Conservation (phyloP, 2,329 filamentous ascomycete genomes). For the Ceratocystis eucalypticola region DNA sequence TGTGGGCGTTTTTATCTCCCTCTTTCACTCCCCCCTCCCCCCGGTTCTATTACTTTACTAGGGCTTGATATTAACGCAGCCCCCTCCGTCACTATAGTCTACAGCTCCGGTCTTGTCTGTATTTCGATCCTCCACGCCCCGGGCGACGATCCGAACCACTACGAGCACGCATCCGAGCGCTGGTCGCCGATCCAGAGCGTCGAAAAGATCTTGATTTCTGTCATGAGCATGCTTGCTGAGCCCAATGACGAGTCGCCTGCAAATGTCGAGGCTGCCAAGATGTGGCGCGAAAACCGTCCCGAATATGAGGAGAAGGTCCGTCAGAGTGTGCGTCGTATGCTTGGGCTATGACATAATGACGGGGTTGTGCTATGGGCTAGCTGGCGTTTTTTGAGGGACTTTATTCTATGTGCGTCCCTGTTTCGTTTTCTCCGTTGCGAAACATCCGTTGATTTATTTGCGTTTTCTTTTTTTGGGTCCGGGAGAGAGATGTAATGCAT, state of each 20-base stretch:
- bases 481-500: not conserved
- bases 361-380: not conserved
- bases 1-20: not conserved
- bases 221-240: constrained; percentile 97
- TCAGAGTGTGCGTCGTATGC: constrained; percentile 62
- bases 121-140: constrained; percentile 97
- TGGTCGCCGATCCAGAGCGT: constrained; percentile 96
- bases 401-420: not conserved
- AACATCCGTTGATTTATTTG: not conserved
- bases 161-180: constrained; percentile 87
- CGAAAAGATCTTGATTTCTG: constrained; percentile 90
- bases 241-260: constrained; percentile 95
- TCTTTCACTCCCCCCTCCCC: not conserved
- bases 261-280: constrained; percentile 89
- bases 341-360: constrained; percentile 47
- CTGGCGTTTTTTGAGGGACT: not conserved
- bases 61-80: not conserved
- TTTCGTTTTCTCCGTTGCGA: not conserved
- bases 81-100: constrained; percentile 44
- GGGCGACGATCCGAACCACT: constrained; percentile 95
- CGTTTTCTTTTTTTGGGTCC: not conserved
- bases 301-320: constrained; percentile 82
- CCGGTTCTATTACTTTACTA: too few species aligned
- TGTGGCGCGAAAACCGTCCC: constrained; percentile 74
- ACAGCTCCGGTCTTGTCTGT: constrained; percentile 81